Evolutionary conservation across 2,329 filamentous ascomycete species (phyloP), one percentile per base, ranked within the genome.

Genomic region (Talaromyces atroroseus): DNA sequence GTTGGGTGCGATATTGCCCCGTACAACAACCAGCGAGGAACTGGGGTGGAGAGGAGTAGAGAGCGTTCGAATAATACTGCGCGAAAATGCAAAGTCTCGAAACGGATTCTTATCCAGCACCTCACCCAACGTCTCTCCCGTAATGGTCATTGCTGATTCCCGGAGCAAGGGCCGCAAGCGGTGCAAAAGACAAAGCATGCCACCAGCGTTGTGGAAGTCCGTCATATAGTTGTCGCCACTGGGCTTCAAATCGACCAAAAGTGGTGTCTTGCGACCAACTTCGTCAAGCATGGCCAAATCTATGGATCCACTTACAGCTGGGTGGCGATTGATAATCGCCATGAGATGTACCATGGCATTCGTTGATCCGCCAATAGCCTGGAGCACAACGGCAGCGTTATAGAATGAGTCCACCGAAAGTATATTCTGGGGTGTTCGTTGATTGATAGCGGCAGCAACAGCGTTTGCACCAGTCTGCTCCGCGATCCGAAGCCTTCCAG

Each of bases 321-420:
- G 79, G 58, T 82, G 79, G 3, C 80, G 70, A 53, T 81, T 81
- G 16, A 78, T 78, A 29, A 82, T 75, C n/a, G 80, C 80, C 49
- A 78, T 73, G 11, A 82, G 60, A 64, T 82, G 80, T 14, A 82
- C 80, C 0, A 80, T 76, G 0, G 79, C 79, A 61, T 82, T 82
- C 4, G 80, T 81, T 42, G 76, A 80, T 8, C 80, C 80, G n/a
- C 80, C 80, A 50, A 82, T 80, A 8, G 80, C 79, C 21, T 79
- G 79, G 40, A 80, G 78, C 10, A 76, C 75, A 0, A 75, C 78
- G 48, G 82, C 78, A 10, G 79, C 79, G 59, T 82, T 82, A 48
- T 76, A 63, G 58, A 78, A 80, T 1, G 78, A 80, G 56, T 78
- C 76, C 44, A 72, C 70, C 0, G 71, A 71, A 8, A 80, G 65